Evolutionary conservation across 2,329 filamentous ascomycete species (phyloP), one percentile per base, ranked within the genome.

Genomic region (Furcasterigmium sp.): DNA sequence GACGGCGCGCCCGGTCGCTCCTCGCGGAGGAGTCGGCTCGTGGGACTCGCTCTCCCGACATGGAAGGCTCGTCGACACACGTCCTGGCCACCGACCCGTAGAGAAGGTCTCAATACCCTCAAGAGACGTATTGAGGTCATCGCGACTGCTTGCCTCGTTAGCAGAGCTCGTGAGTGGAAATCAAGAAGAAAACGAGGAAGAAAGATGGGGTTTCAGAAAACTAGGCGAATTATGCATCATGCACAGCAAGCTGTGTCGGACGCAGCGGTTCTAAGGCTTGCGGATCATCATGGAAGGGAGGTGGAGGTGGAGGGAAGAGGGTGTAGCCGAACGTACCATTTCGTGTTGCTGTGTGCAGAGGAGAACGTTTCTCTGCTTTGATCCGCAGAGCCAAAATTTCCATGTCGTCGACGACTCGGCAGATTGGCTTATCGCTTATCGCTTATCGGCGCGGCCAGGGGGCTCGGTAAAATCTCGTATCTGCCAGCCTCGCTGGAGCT

Each of bases 231-330:
- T 68, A 44, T 62, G 59, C 41, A 66, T 70, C 68, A 69, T 50
- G 35, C 64, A 63, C 65, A 64, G 63, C 60, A 60, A 62, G 60
- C 65, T 60, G 64, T 60, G 63, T 71, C 65, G 69, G 68, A 67
- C 68, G 68, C 68, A 71, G 68, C 68, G 68, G 68, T 71, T 70
- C 68, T 71, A 65, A 69, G 47, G 49, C 48, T 53, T 52, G 50
- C 44, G 47, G 42, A 49, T 69, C 66, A 71, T 71, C 68, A 71
- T 63, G 37, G 21, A 35, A 35, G 19, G 17, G 8, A 17, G 5
- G 3, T 32, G 20, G 19, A 14, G 8, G 17, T 18, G 14, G 39
- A 30, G 13, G 18, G 6, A 32, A 14, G 17, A 5, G 19, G 28
- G 38, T n/a, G 15, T 17, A 18, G 18, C 17, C n/a, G 30, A n/a